phyloP scores from a whole-genome alignment of 176 grass and related monocot species.

The Cenchrus americanus region DNA sequence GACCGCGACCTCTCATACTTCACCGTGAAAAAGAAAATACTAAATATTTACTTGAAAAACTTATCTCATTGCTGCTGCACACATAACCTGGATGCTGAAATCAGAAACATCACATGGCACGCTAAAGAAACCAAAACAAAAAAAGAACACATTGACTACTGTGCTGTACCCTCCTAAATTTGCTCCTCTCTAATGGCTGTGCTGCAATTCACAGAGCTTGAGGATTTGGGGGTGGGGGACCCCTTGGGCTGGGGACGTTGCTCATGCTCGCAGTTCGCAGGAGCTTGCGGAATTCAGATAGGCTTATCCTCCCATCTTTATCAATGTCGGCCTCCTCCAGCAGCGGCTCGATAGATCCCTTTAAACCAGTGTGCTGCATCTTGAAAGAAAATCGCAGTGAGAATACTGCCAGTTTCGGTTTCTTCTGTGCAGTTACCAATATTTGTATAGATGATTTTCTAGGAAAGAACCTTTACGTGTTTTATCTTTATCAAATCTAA shows the following conservation, averaged over 20 bases:
- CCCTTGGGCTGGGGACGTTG: conserved; percentile 78
- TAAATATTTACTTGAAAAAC: conserved; percentile 38
- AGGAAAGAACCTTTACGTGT: background rate
- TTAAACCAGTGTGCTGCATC: conserved; percentile 78
- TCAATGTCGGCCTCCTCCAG: conserved; percentile 89
- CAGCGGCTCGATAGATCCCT: conserved; percentile 83
- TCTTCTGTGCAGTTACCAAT: background rate
- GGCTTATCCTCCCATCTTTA: conserved; percentile 89
- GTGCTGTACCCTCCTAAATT: conserved; percentile 16
- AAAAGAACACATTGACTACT: conserved; percentile 32
- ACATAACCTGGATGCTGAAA: conserved; percentile 59
- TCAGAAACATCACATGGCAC: conserved; percentile 50
- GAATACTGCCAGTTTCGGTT: conserved; percentile 6
- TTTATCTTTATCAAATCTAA: background rate
- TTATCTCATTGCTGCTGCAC: conserved; percentile 41
- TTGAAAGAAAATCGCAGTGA: conserved; percentile 40
- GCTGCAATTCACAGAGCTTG: conserved; percentile 38
- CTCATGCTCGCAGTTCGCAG: conserved; percentile 91
- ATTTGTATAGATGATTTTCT: background rate
- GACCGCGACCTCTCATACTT: background rate
- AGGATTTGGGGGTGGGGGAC: conserved; percentile 50
- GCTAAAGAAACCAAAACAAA: background rate
- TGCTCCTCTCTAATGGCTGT: conserved; percentile 3
- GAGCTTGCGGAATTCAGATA: conserved; percentile 84
- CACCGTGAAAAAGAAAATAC: conserved; percentile 27